Base-by-base conservation (phyloP, 305 asterid species). In the Caryopteris hybrid region DNA sequence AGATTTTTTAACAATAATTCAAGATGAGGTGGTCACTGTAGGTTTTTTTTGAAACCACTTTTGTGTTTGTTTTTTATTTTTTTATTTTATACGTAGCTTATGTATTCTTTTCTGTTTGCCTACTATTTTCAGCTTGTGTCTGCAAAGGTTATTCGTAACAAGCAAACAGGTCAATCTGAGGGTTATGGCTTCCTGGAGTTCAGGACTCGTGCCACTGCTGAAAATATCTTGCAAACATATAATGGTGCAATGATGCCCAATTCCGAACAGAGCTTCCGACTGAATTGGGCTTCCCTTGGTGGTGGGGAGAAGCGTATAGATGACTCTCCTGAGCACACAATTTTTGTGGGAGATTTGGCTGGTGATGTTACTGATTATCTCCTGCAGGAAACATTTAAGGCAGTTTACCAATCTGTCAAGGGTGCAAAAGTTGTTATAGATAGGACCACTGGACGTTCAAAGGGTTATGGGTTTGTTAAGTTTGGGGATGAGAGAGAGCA, bases 121-220 rank as follows among this genome's bases (percentile, higher is more conserved):
- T 59, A 54, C 34, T 74, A 34, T 63, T 63, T 77, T 55, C 90
- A 90, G 97, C 88, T 90, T 67, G 60, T 69, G 27, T 66, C 90
- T 46, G 88, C 85, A 5, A 90, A 90, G 85, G 83, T 88, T 6
- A 88, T 90, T 34, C 85, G 91, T 18, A 88, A 86, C 78, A 88
- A 88, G 87, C 88, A 76, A 72, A 84, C 90, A 20, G 78, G 82
- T 36, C 94, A 90, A 61, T 79, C 95, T 12, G 97, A 88, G 77
- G 93, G 95, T 27, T 90, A 88, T 78, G 97, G 97, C 12, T 90
- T 90, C 62, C 82, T 90, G n/a, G 97, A 90, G 75, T 86, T 89
- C 71, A 76, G 95, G 78, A 70, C 79, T 61, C 95, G 56, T 67
- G 83, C 87, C 20, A 60, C 88, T 16, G 95, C 97, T 61, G 95